Evolutionary conservation across 2,329 filamentous ascomycete species (phyloP), one percentile per base, ranked within the genome.

Genomic region (Penicillium sp.): DNA sequence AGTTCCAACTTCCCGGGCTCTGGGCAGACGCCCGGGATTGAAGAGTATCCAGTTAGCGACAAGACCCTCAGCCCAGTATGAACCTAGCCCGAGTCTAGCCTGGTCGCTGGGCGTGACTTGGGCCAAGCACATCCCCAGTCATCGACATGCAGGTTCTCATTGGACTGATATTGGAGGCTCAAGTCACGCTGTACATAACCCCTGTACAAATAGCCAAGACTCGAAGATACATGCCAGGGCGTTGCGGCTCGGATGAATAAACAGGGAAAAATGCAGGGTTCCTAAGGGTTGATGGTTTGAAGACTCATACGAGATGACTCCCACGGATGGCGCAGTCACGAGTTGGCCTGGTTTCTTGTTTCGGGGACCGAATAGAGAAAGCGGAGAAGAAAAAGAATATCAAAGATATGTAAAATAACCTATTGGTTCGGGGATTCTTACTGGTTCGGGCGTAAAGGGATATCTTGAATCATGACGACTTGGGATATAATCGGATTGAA

Each of bases 211-310:
- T 13, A 35, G 49, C 49, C 30, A 51, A 51, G 49, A 51, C 26
- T 17, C 8, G 3, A 17, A 2, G 19, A 26, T 56, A 24, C 44
- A 38, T 49, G 55, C 55, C 33, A 24, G 44, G 33, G 44, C 37
- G 44, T 50, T 64, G 62, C 56, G 62, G 60, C 62, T 64, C 53
- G 33, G 55, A 22, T 28, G 33, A 44, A 5, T 30, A 35, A 35
- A 19, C 49, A 51, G 30, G 53, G 53, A 19, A 44, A 33, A 17
- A 24, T 45, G 22, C 19, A 49, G 55, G 55, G 28, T 35, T 19
- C 28, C 22, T 26, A 19, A 28, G 54, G 42, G 9, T 33, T 47
- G 45, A 17, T 13, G 26, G 30, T 17, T 30, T n/a, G 45, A 49
- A 49, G 45, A 49, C 45, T 49, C 45, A 49, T 30, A 37, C 33